Percentiles rank a stretch among this genome's conserved stretches.
These are phyloP conservation scores for Scolecobasidium constrictum DNA, from an alignment of 2,329 filamentous ascomycete species.

Conservation along the genomic window DNA sequence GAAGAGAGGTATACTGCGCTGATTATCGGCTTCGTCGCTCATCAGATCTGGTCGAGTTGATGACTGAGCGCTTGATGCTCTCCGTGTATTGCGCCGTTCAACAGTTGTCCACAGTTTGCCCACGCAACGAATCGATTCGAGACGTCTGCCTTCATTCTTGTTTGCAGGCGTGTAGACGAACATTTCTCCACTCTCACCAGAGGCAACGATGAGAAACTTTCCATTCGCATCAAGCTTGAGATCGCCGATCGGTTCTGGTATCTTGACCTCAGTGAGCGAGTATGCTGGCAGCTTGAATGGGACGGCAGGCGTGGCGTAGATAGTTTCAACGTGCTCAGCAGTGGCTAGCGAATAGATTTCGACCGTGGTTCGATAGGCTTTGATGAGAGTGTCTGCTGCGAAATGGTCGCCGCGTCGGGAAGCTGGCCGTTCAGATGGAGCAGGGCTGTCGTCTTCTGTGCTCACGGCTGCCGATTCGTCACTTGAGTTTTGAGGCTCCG, in stretches of 20 bases:
- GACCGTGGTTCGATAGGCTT: constrained; percentile 68
- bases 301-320: constrained; percentile 60
- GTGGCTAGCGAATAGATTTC: constrained; percentile 79
- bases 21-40: constrained; percentile 23
- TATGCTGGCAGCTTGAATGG: constrained; percentile 34
- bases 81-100: constrained; percentile 38
- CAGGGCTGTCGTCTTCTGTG: constrained; percentile 22
- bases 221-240: constrained; percentile 64
- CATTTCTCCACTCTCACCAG: constrained; percentile 75
- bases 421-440: constrained; percentile 24
- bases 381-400: constrained; percentile 27
- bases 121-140: constrained; percentile 42
- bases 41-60: constrained; percentile 20
- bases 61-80: constrained; percentile 21
- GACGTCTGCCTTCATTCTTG: constrained; percentile 16
- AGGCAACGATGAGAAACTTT: constrained; percentile 63
- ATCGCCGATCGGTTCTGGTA: constrained; percentile 60
- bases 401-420: constrained; percentile 19
- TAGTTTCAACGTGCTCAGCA: constrained; percentile 57
- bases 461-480: constrained; percentile 25
- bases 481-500: constrained; percentile 20
- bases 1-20: constrained; percentile 52
- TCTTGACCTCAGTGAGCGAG: constrained; percentile 36
- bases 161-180: constrained; percentile 51
- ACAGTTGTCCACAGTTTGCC: constrained; percentile 89